Base-by-base conservation (phyloP, 495 filamentous ascomycete genomes). In the Podospora fimiseda region DNA sequence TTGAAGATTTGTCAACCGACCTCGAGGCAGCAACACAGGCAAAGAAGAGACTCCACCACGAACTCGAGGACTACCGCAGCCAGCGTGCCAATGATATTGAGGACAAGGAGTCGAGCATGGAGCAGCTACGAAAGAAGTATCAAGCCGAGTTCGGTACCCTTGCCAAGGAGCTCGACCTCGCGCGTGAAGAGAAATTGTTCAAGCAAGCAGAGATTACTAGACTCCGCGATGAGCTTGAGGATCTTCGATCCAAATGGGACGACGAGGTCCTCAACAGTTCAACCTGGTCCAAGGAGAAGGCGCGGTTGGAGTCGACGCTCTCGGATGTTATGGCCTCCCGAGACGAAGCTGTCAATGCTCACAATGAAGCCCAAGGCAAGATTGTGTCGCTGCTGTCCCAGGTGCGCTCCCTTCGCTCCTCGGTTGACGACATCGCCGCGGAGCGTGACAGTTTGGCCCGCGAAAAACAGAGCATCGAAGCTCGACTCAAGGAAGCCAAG, bases 231-330 rank as follows among this genome's bases (percentile, higher is more conserved):
- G 93, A 98, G 65, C 80, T 97, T 14, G 93, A 98, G 57, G 89
- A 95, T 57, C 83, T 97, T 18, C 85, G 93, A 45, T 89, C 85
- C 54, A 97, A 96, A 66, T 98, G 94, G 94, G 94, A 98, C 63
- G 88, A 98, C 61, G 93, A 98, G 69, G 90, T 97, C 16, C 83
- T 98, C 60, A 98, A 98, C 64, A 92, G 87, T 68, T 94, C 90
- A 0, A 93, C 93, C 1, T 98, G 93, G 93, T 90, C 90, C 27
- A 98, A 98, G 73, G 93, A 98, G 73, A 98, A 98, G 72, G 76
- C 88, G 3, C 83, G 93, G 6, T 77, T 98, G 52, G 94, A 97
- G 60, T 83, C 90, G 39, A 94, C 89, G 13, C 77, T 98, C 43
- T 85, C 94, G 51, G 93, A 96, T 63, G 79, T 97, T 16, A 86